Conservation (phyloP, 805 yeast species). For the Teunomyces panamensis region DNA sequence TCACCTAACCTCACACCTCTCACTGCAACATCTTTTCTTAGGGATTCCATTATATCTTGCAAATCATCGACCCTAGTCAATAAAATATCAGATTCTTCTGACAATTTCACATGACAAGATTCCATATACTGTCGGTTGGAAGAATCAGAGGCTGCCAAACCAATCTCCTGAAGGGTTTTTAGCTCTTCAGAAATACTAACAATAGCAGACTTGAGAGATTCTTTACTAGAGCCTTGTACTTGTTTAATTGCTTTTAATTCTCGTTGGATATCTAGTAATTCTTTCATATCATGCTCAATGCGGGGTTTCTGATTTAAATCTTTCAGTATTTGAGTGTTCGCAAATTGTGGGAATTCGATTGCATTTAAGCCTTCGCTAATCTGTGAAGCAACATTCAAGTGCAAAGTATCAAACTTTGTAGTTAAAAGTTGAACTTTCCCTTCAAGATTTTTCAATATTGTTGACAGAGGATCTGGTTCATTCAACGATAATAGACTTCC, state of each 20-base stretch:
- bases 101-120: conserved; percentile 65
- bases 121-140: conserved; percentile 64
- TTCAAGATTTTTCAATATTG: conserved; percentile 19
- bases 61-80: conserved; percentile 83
- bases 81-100: conserved; percentile 71
- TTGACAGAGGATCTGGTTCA: conserved; percentile 36
- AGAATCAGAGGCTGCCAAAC: conserved; percentile 35
- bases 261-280: conserved; percentile 46
- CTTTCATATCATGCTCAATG: conserved; percentile 14
- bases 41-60: conserved; percentile 86
- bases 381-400: conserved; percentile 12
- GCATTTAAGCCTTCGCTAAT: conserved; percentile 18
- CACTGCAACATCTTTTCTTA: conserved; percentile 87
- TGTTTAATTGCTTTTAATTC: conserved; percentile 63
- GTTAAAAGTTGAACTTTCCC: conserved; percentile 13
- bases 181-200: conserved; percentile 44
- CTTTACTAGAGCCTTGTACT: conserved; percentile 45
- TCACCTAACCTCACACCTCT: conserved; percentile 81
- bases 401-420: conserved; percentile 16
- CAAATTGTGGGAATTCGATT: conserved; percentile 15
- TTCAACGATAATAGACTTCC: conserved; percentile 62
- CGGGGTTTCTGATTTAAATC: neutral
- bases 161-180: conserved; percentile 48
- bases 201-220: conserved; percentile 41
- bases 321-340: neutral